phyloP scores from a whole-genome alignment of 2,329 filamentous ascomycete genomes.

The Cladorrhinum sp. region DNA sequence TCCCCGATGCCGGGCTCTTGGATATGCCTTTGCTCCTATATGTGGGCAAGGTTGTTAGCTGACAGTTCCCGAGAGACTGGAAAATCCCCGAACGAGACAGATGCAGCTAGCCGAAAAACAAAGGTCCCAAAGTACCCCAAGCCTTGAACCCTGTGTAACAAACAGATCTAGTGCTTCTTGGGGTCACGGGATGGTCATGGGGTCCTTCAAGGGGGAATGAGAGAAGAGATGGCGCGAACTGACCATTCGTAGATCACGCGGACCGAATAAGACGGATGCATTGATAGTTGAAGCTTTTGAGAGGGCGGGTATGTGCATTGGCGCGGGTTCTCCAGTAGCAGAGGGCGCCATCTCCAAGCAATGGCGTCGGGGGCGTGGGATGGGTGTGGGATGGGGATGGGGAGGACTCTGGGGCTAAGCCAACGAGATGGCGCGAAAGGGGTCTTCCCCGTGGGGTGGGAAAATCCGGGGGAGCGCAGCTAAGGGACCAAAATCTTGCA shows the following conservation, averaged over 20 bases:
- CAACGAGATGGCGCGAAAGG: constrained; percentile 20
- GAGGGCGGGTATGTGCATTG: constrained; percentile 43
- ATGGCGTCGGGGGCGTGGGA: constrained; percentile 35
- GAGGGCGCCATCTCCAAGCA: constrained; percentile 47
- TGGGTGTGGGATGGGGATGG: constrained; percentile 30
- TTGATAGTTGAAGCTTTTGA: constrained; percentile 45
- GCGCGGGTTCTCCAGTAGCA: constrained; percentile 43
- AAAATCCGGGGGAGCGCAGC: constrained; percentile 14
- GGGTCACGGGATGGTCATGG: constrained; percentile 4
- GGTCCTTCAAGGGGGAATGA: background rate
- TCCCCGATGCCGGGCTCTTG: constrained; percentile 49
- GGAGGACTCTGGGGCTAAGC: constrained; percentile 25
- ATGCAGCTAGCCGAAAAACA: constrained; percentile 18
- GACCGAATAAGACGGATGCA: constrained; percentile 57
- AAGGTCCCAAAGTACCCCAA: background rate
- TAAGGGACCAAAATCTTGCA: constrained; percentile 11
- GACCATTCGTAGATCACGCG: constrained; percentile 56
- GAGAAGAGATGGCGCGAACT: constrained; percentile 27
- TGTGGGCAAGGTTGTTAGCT: constrained; percentile 16
- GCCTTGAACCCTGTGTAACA: constrained; percentile 23
- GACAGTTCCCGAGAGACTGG: constrained; percentile 11
- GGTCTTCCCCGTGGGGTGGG: constrained; percentile 24
- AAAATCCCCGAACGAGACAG: constrained; percentile 13
- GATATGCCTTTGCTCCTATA: constrained; percentile 50
- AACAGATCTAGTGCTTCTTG: constrained; percentile 30